A percentile compares a stretch with the other conserved stretches of the same genome.
Conservation (phyloP, 495 filamentous ascomycete species). For the Aspergillus sclerotiicarbonarius region DNA sequence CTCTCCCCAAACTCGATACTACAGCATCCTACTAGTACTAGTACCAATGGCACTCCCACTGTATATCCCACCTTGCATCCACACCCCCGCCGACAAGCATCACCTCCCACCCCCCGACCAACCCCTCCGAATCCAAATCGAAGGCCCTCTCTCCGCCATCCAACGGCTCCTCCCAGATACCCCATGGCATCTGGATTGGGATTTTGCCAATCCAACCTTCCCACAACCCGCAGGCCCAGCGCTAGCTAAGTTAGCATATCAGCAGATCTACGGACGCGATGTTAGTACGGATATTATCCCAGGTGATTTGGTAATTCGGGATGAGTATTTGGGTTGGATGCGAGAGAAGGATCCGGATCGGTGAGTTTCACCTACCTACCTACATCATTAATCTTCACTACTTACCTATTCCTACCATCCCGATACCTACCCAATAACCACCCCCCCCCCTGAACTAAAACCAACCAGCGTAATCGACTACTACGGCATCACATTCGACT, state of each 20-base stretch:
- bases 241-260: slow-evolving; percentile 28
- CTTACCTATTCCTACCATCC: no score
- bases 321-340: slow-evolving; percentile 33
- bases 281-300: no score
- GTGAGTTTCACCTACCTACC: no score
- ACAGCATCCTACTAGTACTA: no score
- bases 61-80: slow-evolving; percentile 21
- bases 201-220: no score
- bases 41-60: slow-evolving; percentile 24
- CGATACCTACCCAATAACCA: no score
- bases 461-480: slow-evolving; percentile 33
- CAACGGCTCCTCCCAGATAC: slow-evolving; percentile 27
- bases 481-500: slow-evolving; percentile 41
- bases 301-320: slow-evolving; percentile 28
- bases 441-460: no score
- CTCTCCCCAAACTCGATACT: no score
- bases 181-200: slow-evolving; percentile 19
- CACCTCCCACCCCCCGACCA: slow-evolving; percentile 21
- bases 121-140: slow-evolving; percentile 31
- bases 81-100: slow-evolving; percentile 18
- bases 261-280: slow-evolving; percentile 25
- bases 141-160: slow-evolving; percentile 28
- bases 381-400: no score
- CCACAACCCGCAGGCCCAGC: slow-evolving; percentile 26
- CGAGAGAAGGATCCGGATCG: slow-evolving; percentile 15